Base-by-base conservation (phyloP, 139 green algal species). In the Coelastrella sp. region DNA sequence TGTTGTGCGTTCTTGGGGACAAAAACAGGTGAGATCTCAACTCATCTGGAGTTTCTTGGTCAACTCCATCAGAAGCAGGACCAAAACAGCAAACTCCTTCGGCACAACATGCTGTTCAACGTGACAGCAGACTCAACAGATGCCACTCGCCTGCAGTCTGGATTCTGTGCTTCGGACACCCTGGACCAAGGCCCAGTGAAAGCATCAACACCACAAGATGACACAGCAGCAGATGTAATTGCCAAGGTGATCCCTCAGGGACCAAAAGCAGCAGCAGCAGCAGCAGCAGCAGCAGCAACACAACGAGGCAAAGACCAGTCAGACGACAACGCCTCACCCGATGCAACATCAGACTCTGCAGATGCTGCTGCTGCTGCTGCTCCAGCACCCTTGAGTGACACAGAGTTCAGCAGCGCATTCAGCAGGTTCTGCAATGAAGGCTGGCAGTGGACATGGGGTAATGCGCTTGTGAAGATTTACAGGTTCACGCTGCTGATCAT, bases 401-500 rank as follows among this genome's bases (percentile, higher is more conserved):
- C n/a, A 17, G 27, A 38, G 27, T 27, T 19, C 8, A 40, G 27
- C 3, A 15, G 1, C 6, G 30, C n/a, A 5, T 85, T 85, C 41
- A 35, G 21, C 3, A 2, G 48, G n/a, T 8, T 77, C 6, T 85
- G 79, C 79, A 38, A 77, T 38, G 40, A 85, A 6, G 79, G 79
- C 30, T 37, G 19, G 27, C 41, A 43, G 5, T 74, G 63, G 60
- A 77, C 34, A 5, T 35, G 40, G 41, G 23, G 11, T 0, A 85
- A 85, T 50, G 32, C 27, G 62, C 43, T 35, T 11, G 60, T 76
- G 17, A 85, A 85, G 79, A 35, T 77, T 5, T 77, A 74, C 60
- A 48, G 79, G 13, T 85, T n/a, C 13, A 77, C 79, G 5, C 21
- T 85, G 2, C n/a, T 77, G 41, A n/a, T 62, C 34, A 59, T 74